Conservation (phyloP, 495 filamentous ascomycete genomes). For the Cenococcum geophilum region DNA sequence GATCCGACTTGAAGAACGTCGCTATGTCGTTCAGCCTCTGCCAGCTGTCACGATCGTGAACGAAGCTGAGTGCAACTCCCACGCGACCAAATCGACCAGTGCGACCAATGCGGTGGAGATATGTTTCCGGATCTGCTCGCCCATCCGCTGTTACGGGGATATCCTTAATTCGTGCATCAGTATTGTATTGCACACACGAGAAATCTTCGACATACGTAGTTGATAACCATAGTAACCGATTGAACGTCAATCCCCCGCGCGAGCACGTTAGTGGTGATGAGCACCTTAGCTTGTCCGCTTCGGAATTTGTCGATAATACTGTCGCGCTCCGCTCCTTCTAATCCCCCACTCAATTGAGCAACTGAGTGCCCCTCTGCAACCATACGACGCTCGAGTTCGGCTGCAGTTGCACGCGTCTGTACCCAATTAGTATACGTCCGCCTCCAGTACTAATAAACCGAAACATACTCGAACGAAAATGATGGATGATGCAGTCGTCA, state of each 20-base stretch:
- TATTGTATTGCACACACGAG: constrained; percentile 13
- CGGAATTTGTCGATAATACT: constrained; percentile 83
- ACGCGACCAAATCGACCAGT: constrained; percentile 96
- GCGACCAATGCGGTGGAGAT: constrained; percentile 95
- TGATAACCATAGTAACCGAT: constrained; percentile 94
- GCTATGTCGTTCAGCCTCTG: constrained; percentile 69
- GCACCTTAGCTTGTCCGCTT: constrained; percentile 79
- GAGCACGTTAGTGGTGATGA: constrained; percentile 96
- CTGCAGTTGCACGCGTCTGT: constrained; percentile 60
- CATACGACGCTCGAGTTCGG: constrained; percentile 79
- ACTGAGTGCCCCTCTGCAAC: constrained; percentile 83
- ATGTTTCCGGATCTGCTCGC: constrained; percentile 78
- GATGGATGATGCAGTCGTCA: constrained; percentile 93
- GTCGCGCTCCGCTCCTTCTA: constrained; percentile 79
- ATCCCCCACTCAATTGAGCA: constrained; percentile 75
- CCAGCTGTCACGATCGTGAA: constrained; percentile 73
- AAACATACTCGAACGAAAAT: constrained; percentile 83
- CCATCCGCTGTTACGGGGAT: constrained; percentile 47
- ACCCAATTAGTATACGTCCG: not conserved
- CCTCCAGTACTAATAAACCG: not conserved
- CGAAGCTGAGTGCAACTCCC: constrained; percentile 90
- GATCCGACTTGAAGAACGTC: constrained; percentile 59
- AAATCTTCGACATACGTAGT: constrained; percentile 55
- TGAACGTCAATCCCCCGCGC: constrained; percentile 96
- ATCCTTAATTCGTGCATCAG: constrained; percentile 41